Conservation (phyloP, 805 yeast genomes). For the Teunomyces tritomae region DNA sequence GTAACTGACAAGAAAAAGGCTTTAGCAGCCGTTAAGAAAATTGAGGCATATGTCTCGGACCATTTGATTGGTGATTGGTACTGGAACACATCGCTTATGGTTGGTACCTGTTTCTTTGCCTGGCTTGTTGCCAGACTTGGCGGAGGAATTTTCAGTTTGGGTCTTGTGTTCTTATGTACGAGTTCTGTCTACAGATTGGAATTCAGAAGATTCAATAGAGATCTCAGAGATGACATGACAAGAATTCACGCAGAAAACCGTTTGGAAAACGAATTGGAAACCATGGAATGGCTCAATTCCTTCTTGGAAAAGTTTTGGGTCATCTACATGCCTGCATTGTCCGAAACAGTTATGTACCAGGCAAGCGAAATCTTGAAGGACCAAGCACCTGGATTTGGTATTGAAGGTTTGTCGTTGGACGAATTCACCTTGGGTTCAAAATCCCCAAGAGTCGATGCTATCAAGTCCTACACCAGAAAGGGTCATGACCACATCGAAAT, state of each 20-base stretch:
- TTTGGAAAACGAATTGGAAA: constrained; percentile 61
- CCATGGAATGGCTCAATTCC: constrained; percentile 79
- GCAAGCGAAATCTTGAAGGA: constrained; percentile 69
- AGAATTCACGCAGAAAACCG: constrained; percentile 63
- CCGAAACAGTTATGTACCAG: constrained; percentile 67
- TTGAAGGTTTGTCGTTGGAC: constrained; percentile 68
- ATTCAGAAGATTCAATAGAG: constrained; percentile 70
- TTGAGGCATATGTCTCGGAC: constrained; percentile 63
- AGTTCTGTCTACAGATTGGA: constrained; percentile 70
- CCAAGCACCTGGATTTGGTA: constrained; percentile 80
- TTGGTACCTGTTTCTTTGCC: constrained; percentile 71
- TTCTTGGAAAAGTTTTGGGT: constrained; percentile 83
- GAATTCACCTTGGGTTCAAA: constrained; percentile 80
- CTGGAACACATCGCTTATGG: constrained; percentile 60
- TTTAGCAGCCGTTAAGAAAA: constrained; percentile 26
- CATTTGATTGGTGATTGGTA: constrained; percentile 71
- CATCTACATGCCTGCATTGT: constrained; percentile 81
- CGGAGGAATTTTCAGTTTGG: constrained; percentile 61
- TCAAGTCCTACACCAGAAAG: constrained; percentile 68
- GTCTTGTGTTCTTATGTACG: constrained; percentile 57
- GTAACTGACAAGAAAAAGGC: constrained; percentile 23
- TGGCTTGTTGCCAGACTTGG: constrained; percentile 66
- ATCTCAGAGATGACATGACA: constrained; percentile 72
- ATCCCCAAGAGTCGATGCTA: constrained; percentile 70
- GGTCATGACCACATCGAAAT: constrained; percentile 69